Base-by-base conservation (phyloP, 2,329 filamentous ascomycete species). In the Claviceps maximensis region DNA sequence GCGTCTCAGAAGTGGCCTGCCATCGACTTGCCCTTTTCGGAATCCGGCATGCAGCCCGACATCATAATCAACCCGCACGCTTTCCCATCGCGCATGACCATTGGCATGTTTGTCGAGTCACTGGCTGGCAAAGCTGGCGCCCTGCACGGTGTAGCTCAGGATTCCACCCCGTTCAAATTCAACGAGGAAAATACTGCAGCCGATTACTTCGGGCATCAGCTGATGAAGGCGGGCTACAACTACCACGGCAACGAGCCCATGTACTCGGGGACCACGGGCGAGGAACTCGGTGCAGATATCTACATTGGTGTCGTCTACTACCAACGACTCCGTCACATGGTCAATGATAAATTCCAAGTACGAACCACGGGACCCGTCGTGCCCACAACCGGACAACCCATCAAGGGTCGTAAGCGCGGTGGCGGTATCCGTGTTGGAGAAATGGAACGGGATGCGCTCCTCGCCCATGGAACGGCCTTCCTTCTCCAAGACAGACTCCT, bases 1-100 rank as follows among this genome's bases (percentile, higher is more conserved):
- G 84, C 80, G 63, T 96, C 89, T 19, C 91, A 97, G 67, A 93
- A 96, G 67, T 98, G 93, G 89, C 93, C 90, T 0, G 80, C 84
- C 2, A 75, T 87, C 55, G 90, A 97, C 67, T 93, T 98, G 87
- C 93, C 93, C 3, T 98, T 97, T 71, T 89, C 88, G 2, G 93
- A 98, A 72, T 87, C 86, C 6, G 93, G 93, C 52, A 97, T 98
- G 56, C 90, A 96, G 65, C 93, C 93, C 10, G 93, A 98, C 69
- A 78, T 95, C 62, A 98, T 98, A 70, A 98, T 98, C 76, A 98
- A 98, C 73, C 93, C 93, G 42, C 93, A 98, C 77, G 93, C 93
- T 65, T 98, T 98, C 78, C 93, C 93, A 8, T 97, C 91, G 47
- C 90, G 93, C 71, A 98, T 98, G 93, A 98, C 93, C 21, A 98